Evolutionary conservation across 805 yeast species (phyloP).

Genomic region (Barnettozyma sucrosica): DNA sequence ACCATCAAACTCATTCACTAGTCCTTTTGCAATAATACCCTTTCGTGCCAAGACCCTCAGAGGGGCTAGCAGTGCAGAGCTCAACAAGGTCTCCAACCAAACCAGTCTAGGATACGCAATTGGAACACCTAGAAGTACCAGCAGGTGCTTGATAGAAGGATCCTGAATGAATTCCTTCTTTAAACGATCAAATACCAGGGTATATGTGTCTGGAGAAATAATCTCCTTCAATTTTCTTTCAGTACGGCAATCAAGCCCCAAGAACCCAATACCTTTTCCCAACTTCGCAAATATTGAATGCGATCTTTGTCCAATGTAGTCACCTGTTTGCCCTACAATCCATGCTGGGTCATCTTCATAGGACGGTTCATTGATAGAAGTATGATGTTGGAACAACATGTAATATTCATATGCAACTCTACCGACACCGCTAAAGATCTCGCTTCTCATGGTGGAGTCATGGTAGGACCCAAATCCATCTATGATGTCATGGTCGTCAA

Average conservation of each 20-base stretch:
- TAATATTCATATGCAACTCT: slow-evolving; percentile 77
- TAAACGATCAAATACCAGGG: slow-evolving; percentile 53
- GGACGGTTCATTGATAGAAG: slow-evolving; percentile 40
- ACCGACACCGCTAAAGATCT: slow-evolving; percentile 69
- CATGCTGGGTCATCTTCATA: slow-evolving; percentile 44
- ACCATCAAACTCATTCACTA: slow-evolving; percentile 91
- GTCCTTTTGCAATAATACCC: slow-evolving; percentile 60
- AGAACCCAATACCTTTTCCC: slow-evolving; percentile 65
- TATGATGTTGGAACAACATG: slow-evolving; percentile 87
- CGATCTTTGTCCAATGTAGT: slow-evolving; percentile 59
- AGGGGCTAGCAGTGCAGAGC: slow-evolving; percentile 58
- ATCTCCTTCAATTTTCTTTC: slow-evolving; percentile 68
- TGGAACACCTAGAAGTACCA: slow-evolving; percentile 89
- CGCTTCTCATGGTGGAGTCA: slow-evolving; percentile 66
- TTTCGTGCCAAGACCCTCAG: slow-evolving; percentile 52
- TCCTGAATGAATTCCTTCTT: slow-evolving; percentile 44
- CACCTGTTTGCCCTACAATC: slow-evolving; percentile 62
- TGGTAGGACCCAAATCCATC: slow-evolving; percentile 93
- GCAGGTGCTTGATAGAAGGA: slow-evolving; percentile 62
- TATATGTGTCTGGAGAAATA: slow-evolving; percentile 51
- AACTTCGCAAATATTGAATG: slow-evolving; percentile 68
- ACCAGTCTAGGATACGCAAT: slow-evolving; percentile 92
- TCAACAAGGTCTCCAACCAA: slow-evolving; percentile 76
- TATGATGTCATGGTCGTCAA: slow-evolving; percentile 93
- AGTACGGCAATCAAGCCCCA: slow-evolving; percentile 90